phyloP scores from a whole-genome alignment of 495 filamentous ascomycete genomes.

The Talaromyces liani region DNA sequence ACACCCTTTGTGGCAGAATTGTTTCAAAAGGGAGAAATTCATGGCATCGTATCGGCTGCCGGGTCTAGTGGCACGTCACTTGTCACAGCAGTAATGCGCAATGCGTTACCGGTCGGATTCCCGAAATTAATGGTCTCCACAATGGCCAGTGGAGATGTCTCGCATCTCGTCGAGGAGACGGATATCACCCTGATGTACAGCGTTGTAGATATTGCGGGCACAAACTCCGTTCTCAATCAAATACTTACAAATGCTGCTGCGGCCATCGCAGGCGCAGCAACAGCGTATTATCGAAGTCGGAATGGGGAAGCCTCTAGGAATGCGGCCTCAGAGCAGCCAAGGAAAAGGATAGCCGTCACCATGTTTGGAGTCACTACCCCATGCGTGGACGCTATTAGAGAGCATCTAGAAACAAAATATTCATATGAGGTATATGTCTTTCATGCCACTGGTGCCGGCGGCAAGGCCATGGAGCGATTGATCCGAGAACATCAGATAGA shows the following conservation, averaged over 20 bases:
- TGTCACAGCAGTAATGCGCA: constrained; percentile 48
- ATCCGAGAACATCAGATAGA: constrained; percentile 45
- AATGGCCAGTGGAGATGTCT: constrained; percentile 54
- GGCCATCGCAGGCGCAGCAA: constrained; percentile 49
- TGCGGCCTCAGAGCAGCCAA: constrained; percentile 14
- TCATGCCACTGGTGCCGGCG: constrained; percentile 62
- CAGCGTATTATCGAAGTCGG: constrained; percentile 26
- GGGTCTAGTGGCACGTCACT: constrained; percentile 54
- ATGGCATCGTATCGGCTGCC: constrained; percentile 49
- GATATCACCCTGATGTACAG: constrained; percentile 65
- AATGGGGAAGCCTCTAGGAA: constrained; percentile 10
- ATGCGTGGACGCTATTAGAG: constrained; percentile 41
- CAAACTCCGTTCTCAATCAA: constrained; percentile 46
- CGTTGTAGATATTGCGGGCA: constrained; percentile 62
- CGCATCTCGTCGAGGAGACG: constrained; percentile 51
- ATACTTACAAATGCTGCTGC: constrained; percentile 56
- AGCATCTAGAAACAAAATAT: constrained; percentile 30
- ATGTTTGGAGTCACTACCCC: constrained; percentile 74
- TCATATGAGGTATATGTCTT: constrained; percentile 55
- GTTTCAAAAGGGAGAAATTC: constrained; percentile 26
- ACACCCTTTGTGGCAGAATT: constrained; percentile 26
- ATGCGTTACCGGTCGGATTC: constrained; percentile 50
- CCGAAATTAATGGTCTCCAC: constrained; percentile 67
- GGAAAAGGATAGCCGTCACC: constrained; percentile 50
- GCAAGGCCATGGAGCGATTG: constrained; percentile 59